Conservation (phyloP, 257 asterid genomes). For the Phtheirospermum japonicum region DNA sequence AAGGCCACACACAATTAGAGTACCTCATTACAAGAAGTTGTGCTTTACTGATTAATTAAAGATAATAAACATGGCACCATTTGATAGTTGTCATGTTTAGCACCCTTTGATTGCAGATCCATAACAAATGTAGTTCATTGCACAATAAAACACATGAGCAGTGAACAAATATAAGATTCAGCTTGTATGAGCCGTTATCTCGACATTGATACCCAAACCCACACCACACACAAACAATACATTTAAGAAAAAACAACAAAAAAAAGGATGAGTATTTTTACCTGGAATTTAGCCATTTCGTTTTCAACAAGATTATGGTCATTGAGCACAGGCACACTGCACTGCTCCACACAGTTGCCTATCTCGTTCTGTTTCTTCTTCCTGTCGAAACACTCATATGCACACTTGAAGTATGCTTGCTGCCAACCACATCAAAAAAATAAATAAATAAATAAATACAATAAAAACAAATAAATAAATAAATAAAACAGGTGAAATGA, state of each 20-base stretch:
- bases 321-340: constrained; percentile 74
- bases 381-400: constrained; percentile 89
- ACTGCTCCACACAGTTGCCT: constrained; percentile 81
- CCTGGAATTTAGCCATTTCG: constrained; percentile 87
- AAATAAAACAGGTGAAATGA: background rate
- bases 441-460: too few species aligned
- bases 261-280: constrained; percentile 23
- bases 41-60: background rate
- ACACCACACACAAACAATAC: background rate
- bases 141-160: background rate
- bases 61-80: background rate
- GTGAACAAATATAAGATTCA: background rate
- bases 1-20: too few species aligned
- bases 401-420: constrained; percentile 94
- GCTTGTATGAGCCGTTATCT: background rate
- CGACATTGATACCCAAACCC: constrained; percentile 11
- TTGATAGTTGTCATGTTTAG: too few species aligned
- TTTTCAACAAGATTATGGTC: constrained; percentile 82
- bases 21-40: too few species aligned
- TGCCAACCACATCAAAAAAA: constrained; percentile 32
- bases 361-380: constrained; percentile 63
- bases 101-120: background rate
- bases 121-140: constrained; percentile 4
- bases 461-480: too few species aligned
- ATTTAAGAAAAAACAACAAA: background rate